Conservation (phyloP, 192 early-diverging fungal genomes). For the Dispira parvispora region DNA sequence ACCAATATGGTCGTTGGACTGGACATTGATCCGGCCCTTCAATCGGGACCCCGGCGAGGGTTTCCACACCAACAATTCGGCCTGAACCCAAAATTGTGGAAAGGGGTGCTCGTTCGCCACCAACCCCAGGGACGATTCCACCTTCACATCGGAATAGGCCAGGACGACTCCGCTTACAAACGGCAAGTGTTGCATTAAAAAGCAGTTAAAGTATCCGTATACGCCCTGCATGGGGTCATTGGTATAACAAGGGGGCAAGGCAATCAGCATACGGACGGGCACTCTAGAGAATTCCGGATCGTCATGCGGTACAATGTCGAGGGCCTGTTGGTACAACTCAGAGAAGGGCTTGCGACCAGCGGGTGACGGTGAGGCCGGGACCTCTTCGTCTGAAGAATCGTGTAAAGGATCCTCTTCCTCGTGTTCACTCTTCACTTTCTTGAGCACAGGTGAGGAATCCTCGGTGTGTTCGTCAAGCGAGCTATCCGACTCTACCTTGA, state of each 20-base stretch:
- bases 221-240: conserved; percentile 2
- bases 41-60: conserved; percentile 46
- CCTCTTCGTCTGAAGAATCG: too few relatives aligned
- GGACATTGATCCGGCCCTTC: conserved; percentile 58
- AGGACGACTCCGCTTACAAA: conserved; percentile 78
- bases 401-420: too few relatives aligned
- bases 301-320: too few relatives aligned
- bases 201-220: background rate
- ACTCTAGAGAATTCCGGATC: background rate
- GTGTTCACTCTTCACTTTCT: too few relatives aligned
- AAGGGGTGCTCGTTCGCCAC: conserved; percentile 74
- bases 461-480: too few relatives aligned
- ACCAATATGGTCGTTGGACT: conserved; percentile 88
- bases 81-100: conserved; percentile 55
- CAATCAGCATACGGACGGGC: background rate
- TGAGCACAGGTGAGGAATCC: too few relatives aligned
- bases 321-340: too few relatives aligned
- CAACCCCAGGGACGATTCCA: conserved; percentile 36
- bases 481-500: too few relatives aligned
- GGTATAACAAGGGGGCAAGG: background rate
- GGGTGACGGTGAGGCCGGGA: too few relatives aligned
- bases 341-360: too few relatives aligned
- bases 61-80: conserved; percentile 56
- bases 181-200: conserved; percentile 32
- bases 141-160: conserved; percentile 51